Evolutionary conservation across 2,329 filamentous ascomycete species (phyloP), one percentile per base, ranked within the genome.

Genomic region (Fusarium sp.): DNA sequence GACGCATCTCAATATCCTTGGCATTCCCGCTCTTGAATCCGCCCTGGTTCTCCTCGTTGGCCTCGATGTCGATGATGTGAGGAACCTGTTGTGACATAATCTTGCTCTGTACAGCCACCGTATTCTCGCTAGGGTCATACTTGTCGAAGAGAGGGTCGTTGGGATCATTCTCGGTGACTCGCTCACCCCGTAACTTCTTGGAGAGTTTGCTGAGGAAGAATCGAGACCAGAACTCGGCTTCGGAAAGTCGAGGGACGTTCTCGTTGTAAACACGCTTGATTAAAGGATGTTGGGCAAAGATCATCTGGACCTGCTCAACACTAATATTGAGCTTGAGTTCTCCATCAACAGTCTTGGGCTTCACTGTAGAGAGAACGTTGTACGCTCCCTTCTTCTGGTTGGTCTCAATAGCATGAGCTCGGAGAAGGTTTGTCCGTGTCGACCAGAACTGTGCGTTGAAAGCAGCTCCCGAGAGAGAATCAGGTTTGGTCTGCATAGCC

Each of bases 361-460:
- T 97, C 73, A 98, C 89, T 16, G 92, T 91, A 0, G 96, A 94
- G 16, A 99, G 84, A 6, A 98, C 94, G 73, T 99, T 98, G 81
- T 97, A 97, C 4, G 93, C 89, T 6, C 95, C 96, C 70, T 92
- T 91, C 73, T 90, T 91, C 81, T 99, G 96, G 64, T 88, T 89
- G 60, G 87, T 89, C 79, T 98, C 93, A 49, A 97, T 96, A 2
- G 93, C 94, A 81, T 97, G 92, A 0, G 95, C 91, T 11, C 96
- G 91, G 29, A 99, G 85, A 31, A 97, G 83, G 77, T 93, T 93
- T 50, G 94, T 87, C 49, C 96, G 87, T 2, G 93, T 93, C 1
- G 93, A 93, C 96, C 96, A 99, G 81, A 99, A 99, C 78, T 97
- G 95, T 1, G 89, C 85, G 72, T 95, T 93, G 79, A 98, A 97